Conservation (phyloP, 176 grass and related monocot genomes). For the Musa acuminata region DNA sequence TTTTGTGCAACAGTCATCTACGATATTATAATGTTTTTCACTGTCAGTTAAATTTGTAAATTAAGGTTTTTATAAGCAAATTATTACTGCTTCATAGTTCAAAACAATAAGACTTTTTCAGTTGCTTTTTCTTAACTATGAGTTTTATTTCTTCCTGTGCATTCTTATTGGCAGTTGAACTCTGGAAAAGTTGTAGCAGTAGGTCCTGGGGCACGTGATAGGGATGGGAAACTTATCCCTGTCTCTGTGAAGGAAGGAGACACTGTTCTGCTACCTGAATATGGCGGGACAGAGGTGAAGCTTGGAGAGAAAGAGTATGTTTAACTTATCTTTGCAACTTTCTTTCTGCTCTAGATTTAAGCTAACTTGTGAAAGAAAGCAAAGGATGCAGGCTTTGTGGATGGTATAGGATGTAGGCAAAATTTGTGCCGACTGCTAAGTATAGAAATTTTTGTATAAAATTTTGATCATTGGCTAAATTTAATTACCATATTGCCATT, state of each 20-base stretch:
- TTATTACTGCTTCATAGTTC: no score
- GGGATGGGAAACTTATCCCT: constrained; percentile 52
- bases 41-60: no score
- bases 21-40: no score
- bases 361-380: no score
- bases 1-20: no score
- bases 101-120: neutral
- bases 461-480: no score
- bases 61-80: no score
- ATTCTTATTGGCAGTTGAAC: constrained; percentile 38
- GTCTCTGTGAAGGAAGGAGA: constrained; percentile 63
- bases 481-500: no score
- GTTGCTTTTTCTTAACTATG: neutral
- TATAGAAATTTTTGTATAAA: no score
- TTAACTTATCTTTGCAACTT: neutral
- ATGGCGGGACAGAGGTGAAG: constrained; percentile 60
- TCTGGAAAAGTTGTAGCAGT: constrained; percentile 54
- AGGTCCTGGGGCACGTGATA: constrained; percentile 51
- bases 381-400: no score
- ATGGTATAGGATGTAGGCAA: no score
- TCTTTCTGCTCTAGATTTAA: neutral
- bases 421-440: no score
- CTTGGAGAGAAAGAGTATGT: constrained; percentile 61
- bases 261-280: constrained; percentile 51
- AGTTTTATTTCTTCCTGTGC: neutral